Evolutionary conservation across 1,284 basidiomycete genomes (phyloP), one percentile per base, ranked within the genome.

Genomic region (Leccinum fallax): DNA sequence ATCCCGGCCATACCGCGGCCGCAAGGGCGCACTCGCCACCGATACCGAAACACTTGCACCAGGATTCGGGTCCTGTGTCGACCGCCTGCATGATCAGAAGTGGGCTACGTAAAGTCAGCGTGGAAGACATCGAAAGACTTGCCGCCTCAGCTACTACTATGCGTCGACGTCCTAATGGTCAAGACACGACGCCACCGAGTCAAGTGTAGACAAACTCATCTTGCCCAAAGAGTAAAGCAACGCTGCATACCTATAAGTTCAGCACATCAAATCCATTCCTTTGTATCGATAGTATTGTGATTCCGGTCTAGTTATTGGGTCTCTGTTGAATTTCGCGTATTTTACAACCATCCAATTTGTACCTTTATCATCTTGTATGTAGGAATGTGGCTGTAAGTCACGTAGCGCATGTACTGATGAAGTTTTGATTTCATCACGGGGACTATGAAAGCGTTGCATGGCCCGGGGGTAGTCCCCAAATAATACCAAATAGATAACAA

Each of bases 111-210:
- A 61, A 59, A 52, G 24, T 64, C 48, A 65, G 43, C n/a, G 59
- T 53, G 10, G 59, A 71, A 59, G 68, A 67, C 8, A 1, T 67
- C 30, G 67, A 69, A 65, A 61, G 28, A 56, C 60, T 69, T 2
- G 63, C 64, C 26, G 59, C 68, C 13, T 70, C 67, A 4, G 59
- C 32, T 34, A 63, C 65, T 5, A 11, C 65, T 5, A 11, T 36
- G 19, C 34, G 49, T 57, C 61, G 48, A 51, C 46, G 40, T 36
- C 24, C 26, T 6, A 32, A 60, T 19, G 26, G n/a, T 43, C 60
- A 58, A 46, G 6, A 28, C 3, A 49, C n/a, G n/a, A 32, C 10
- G 2, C 19, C 26, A 38, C 13, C 15, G 4, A 57, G 16, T 19
- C 55, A 48, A 4, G 16, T 19, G 10, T 56, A 68, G 53, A 53